Base-by-base conservation (phyloP, 345 rosid genomes). In the Salix viminalis region DNA sequence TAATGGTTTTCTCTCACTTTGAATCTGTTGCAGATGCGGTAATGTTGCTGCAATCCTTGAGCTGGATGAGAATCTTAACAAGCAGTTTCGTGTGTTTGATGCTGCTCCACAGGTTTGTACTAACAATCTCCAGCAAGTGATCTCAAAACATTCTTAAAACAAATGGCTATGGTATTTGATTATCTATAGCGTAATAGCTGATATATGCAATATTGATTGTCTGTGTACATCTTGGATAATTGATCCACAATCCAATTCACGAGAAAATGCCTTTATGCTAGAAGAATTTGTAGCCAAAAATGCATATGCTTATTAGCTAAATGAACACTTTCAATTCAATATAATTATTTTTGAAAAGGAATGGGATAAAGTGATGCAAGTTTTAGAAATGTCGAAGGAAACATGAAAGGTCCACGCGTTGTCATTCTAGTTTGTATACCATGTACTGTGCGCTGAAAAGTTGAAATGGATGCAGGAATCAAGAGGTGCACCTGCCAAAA, bases 1-100 rank as follows among this genome's bases (percentile, higher is more conserved):
- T 72, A 18, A 66, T 75, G 69, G 19, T 74, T n/a, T 54, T 74
- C 56, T 12, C 71, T 16, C 24, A 41, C 28, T 58, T 83, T 72
- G 72, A 71, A 74, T 76, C 67, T 70, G 72, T 62, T 83, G 78
- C 88, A 96, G 97, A 84, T 96, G 99, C 61, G 97, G 99, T 79
- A 94, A 96, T 77, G 91, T 96, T 72, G 99, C 98, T 78, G 93
- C 97, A 24, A 96, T 94, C 69, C 90, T 94, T 48, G 92, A 91
- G 88, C 90, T 96, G 10, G 93, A 91, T 71, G 98, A 94, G 88
- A 90, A 94, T 82, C 90, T 96, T 37, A 79, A 89, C 77, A 89
- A 88, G 83, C 81, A 83, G n/a, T 92, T 96, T 71, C 91, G 93
- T n/a, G 98, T 92, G 73, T 94, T 96, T 46, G 94, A 96, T 37